Base-by-base conservation (phyloP, 139 green algal species). In the Diplosphaera chodatii region DNA sequence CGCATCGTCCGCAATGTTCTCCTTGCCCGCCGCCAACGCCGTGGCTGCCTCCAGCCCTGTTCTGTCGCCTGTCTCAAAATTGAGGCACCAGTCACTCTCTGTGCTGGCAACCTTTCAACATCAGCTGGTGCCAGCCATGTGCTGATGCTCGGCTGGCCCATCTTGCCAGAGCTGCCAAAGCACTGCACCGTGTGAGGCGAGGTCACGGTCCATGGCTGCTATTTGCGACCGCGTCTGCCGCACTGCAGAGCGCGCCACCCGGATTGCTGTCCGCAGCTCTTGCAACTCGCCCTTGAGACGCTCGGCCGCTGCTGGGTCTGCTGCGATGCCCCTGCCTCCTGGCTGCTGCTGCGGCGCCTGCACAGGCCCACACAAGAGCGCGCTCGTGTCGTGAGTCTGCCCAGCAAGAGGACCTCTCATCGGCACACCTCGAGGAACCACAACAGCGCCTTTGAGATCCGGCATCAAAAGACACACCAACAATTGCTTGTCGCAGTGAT, bases 1-100 rank as follows among this genome's bases (percentile, higher is more conserved):
- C 13, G 70, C 77, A 48, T 85, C 81, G 28, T 83, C 75, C 21
- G 56, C 69, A 64, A 86, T 15, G 33, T 80, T 83, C 64, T 83
- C 75, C 68, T 81, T 86, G 25, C 80, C 80, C 1, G 73, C 71
- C n/a, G 69, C 48, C 40, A 63, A 27, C 21, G 34, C 68, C 29
- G 69, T 32, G 20, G 80, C 64, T 22, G 68, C 74, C 23, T 70
- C 64, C 48, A 79, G 41, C 59, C 48, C 34, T 21, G 31, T 28
- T 23, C 68, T 40, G 29, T 74, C 40, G 4, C 69, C 69, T 78
- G 70, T 56, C n/a, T n/a, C n/a, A n/a, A n/a, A n/a, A n/a, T n/a
- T n/a, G n/a, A n/a, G n/a, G n/a, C n/a, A n/a, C n/a, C n/a, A n/a
- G n/a, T n/a, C n/a, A n/a, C n/a, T n/a, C n/a, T n/a, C n/a, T n/a